Evolutionary conservation across 73 alveolate species (phyloP).

Genomic region (Paramecium octaurelia): DNA sequence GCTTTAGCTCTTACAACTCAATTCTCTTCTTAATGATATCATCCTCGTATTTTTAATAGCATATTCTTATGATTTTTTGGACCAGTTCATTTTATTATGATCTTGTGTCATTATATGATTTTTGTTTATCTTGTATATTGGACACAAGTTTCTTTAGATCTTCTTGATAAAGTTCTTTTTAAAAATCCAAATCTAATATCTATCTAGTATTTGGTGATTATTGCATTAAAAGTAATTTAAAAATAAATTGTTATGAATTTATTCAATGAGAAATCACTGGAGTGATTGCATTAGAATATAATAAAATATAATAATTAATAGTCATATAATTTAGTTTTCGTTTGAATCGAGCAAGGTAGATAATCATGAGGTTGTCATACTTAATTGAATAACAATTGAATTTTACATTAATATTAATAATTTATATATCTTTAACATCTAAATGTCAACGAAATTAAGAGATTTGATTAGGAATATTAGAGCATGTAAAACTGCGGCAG

Average conservation of each 20-base stretch:
- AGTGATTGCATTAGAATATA: neutral
- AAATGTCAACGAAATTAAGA: constrained; percentile 80
- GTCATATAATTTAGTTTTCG: neutral
- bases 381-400: neutral
- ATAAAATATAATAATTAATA: neutral
- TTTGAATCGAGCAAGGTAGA: neutral
- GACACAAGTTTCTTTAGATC: neutral
- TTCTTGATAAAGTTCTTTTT: constrained; percentile 9
- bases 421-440: neutral
- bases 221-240: neutral
- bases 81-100: neutral
- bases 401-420: neutral
- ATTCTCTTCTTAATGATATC: neutral
- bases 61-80: neutral
- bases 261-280: neutral
- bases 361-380: neutral
- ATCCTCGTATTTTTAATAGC: neutral
- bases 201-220: neutral
- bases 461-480: constrained; percentile 97
- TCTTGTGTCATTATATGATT: neutral
- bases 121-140: neutral
- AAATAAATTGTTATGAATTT: neutral
- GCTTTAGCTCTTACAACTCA: neutral
- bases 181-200: neutral
- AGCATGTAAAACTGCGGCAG: constrained; percentile 99